Percentiles rank a stretch among this genome's conserved stretches.
Evolutionary conservation across 1,284 basidiomycete genomes (phyloP).

Genomic region (Pseudozyma sp.): DNA sequence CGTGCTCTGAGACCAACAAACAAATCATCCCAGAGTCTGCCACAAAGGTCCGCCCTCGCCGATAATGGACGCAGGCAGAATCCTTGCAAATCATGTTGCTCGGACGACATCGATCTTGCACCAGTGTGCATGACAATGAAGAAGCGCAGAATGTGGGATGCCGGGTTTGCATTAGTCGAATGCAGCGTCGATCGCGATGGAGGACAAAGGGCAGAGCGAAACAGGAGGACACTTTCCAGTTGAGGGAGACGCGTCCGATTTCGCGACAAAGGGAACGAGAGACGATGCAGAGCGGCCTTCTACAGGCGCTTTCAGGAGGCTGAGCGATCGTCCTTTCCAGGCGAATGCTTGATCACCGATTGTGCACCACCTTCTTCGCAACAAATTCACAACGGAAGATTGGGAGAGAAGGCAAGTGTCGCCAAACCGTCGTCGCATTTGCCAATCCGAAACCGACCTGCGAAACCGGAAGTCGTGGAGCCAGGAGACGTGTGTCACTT

Average conservation of each 20-base stretch:
- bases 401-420: neutral
- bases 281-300: no score
- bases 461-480: neutral
- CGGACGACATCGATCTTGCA: no score
- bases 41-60: neutral
- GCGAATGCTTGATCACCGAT: no score
- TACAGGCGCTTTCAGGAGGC: no score
- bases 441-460: neutral
- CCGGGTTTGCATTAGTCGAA: neutral
- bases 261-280: no score
- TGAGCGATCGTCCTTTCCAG: no score
- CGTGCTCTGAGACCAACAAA: constrained; percentile 9
- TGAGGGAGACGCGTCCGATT: no score
- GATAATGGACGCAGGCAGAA: neutral
- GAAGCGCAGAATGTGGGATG: neutral
- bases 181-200: neutral
- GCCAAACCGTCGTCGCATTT: neutral
- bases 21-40: neutral
- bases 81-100: no score
- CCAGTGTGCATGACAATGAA: neutral
- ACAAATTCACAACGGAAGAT: no score
- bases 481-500: constrained; percentile 1
- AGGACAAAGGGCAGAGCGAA: neutral
- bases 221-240: no score
- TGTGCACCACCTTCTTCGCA: no score